Conservation (phyloP, 352 stramenopile species). For the Phytophthora uliginosa region DNA sequence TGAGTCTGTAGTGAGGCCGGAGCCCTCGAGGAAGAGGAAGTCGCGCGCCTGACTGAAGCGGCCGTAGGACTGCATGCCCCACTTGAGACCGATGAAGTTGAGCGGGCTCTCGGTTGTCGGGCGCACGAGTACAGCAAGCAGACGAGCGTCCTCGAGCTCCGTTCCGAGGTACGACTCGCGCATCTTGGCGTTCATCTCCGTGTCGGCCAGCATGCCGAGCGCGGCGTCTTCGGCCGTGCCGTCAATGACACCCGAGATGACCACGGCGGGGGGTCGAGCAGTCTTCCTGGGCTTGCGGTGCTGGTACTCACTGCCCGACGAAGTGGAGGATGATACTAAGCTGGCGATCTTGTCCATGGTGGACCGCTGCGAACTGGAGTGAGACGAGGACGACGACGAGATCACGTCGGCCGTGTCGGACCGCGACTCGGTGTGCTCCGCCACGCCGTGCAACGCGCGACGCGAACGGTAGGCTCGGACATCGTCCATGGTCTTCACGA, state of each 20-base stretch:
- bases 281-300: conserved; percentile 30
- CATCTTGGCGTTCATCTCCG: conserved; percentile 46
- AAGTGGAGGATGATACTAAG: conserved; percentile 33
- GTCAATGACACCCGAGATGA: conserved; percentile 43
- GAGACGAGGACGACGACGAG: conserved; percentile 37
- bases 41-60: conserved; percentile 48
- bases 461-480: conserved; percentile 47
- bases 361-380: conserved; percentile 36
- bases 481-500: conserved; percentile 51
- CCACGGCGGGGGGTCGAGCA: conserved; percentile 36
- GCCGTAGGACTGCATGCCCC: conserved; percentile 44
- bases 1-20: conserved; percentile 38
- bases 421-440: conserved; percentile 32
- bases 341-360: conserved; percentile 38
- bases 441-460: conserved; percentile 32
- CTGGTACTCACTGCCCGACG: conserved; percentile 29
- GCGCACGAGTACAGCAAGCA: conserved; percentile 43
- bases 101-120: conserved; percentile 45
- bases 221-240: conserved; percentile 53
- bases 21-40: conserved; percentile 58
- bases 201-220: conserved; percentile 51
- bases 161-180: conserved; percentile 51
- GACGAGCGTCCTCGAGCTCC: conserved; percentile 43
- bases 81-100: conserved; percentile 58
- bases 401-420: conserved; percentile 28